Conservation (phyloP, 441 rosid species). For the Pelargonium australe region DNA sequence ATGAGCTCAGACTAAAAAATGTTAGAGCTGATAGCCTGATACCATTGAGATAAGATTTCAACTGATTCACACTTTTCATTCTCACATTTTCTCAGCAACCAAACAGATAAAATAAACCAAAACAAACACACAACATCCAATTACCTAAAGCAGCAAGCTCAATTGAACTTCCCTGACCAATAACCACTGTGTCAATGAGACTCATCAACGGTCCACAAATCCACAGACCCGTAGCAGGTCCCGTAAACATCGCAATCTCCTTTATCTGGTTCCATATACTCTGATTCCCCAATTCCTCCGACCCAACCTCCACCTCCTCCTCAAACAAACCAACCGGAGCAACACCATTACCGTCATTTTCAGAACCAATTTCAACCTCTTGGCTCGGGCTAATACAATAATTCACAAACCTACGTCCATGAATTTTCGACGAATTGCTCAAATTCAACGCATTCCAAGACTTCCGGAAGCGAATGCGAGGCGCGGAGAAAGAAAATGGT, state of each 20-base stretch:
- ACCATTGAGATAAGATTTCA: too few relatives aligned
- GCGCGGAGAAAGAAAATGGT: background rate
- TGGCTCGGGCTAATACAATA: background rate
- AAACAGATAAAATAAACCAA: background rate
- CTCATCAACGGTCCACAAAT: constrained; percentile 16
- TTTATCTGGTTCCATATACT: constrained; percentile 7
- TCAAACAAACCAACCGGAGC: background rate
- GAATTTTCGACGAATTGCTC: background rate
- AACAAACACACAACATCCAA: background rate
- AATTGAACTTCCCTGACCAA: constrained; percentile 13
- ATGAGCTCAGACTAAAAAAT: too few relatives aligned
- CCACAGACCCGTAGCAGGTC: constrained; percentile 15
- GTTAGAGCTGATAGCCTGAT: too few relatives aligned
- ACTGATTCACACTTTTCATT: background rate
- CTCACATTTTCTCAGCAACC: background rate
- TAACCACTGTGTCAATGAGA: constrained; percentile 13
- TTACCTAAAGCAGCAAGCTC: background rate
- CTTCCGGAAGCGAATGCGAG: constrained; percentile 5
- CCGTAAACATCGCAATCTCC: constrained; percentile 10
- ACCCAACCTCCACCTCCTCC: background rate
- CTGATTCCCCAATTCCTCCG: background rate
- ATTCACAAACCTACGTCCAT: background rate
- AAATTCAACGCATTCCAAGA: background rate
- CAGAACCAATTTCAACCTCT: background rate
- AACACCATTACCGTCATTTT: background rate